These are phyloP conservation scores for Coemansia asiatica DNA, from an alignment of 192 early-diverging fungal species.

Conservation along the genomic window DNA sequence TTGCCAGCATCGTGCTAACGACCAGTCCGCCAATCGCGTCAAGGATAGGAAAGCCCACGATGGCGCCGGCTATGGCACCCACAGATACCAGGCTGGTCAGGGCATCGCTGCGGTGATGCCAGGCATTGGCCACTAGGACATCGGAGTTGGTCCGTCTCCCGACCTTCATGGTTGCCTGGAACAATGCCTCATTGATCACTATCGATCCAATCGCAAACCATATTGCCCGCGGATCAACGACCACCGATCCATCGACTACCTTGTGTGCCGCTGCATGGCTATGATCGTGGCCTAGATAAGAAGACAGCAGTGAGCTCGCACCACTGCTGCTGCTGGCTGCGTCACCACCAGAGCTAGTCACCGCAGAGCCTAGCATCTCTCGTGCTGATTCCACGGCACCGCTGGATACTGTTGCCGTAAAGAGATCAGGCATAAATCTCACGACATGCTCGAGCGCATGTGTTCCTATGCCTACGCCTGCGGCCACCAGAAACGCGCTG, in stretches of 20 bases:
- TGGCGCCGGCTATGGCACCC: conserved; percentile 71
- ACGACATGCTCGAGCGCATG: conserved; percentile 63
- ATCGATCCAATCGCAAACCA: conserved; percentile 71
- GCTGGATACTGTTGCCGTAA: conserved; percentile 15
- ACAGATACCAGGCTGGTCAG: conserved; percentile 70
- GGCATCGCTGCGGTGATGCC: conserved; percentile 84
- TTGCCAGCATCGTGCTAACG: conserved; percentile 70
- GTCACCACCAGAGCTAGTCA: conserved; percentile 8
- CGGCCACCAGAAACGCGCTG: conserved; percentile 66
- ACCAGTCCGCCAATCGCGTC: conserved; percentile 77
- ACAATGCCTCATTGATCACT: conserved; percentile 75
- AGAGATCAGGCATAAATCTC: conserved; percentile 27
- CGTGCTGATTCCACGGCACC: conserved; percentile 17
- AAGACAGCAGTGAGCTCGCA: conserved; percentile 25
- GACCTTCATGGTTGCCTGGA: conserved; percentile 67
- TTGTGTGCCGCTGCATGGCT: conserved; percentile 29
- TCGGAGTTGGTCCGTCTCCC: conserved; percentile 62
- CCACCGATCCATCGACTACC: conserved; percentile 25
- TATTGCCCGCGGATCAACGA: conserved; percentile 66
- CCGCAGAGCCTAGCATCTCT: conserved; percentile 9
- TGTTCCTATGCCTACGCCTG: conserved; percentile 65
- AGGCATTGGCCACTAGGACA: conserved; percentile 82
- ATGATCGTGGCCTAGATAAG: conserved; percentile 26
- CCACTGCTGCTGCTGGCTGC: conserved; percentile 3
- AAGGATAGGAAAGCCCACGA: conserved; percentile 66